Conservation (phyloP, 2,329 filamentous ascomycete species). For the Colletotrichum falcatum region DNA sequence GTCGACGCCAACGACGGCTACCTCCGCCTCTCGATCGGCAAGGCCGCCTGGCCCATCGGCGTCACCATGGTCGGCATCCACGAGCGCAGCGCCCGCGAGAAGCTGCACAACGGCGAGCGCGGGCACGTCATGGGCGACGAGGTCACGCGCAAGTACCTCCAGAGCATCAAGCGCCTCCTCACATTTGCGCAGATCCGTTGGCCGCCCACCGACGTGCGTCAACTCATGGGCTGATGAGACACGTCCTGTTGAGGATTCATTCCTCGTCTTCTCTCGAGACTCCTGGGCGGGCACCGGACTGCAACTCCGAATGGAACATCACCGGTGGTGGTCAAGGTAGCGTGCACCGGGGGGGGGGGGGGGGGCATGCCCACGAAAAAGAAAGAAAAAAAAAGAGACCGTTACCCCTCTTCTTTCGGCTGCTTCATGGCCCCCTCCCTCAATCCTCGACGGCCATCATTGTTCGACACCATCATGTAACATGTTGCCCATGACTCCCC, state of each 20-base stretch:
- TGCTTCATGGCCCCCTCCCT: background rate
- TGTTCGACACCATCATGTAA: slow-evolving; percentile 12
- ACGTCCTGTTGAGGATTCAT: background rate
- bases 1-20: slow-evolving; percentile 98
- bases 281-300: slow-evolving; percentile 1
- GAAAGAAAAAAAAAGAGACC: background rate
- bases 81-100: slow-evolving; percentile 94
- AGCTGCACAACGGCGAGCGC: slow-evolving; percentile 87
- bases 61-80: slow-evolving; percentile 99
- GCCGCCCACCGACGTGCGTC: slow-evolving; percentile 91
- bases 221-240: slow-evolving; percentile 84
- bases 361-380: background rate
- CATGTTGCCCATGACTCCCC: slow-evolving; percentile 23
- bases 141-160: slow-evolving; percentile 92
- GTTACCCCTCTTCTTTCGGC: background rate
- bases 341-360: background rate
- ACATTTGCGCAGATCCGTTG: slow-evolving; percentile 97
- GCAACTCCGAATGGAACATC: slow-evolving; percentile 15
- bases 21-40: slow-evolving; percentile 90
- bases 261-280: background rate
- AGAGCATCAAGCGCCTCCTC: slow-evolving; percentile 96
- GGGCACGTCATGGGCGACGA: slow-evolving; percentile 99
- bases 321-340: background rate
- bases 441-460: background rate
- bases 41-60: slow-evolving; percentile 98